These are phyloP conservation scores for Senecio squalidus DNA, from an alignment of 140 eudicot species.

Conservation along the genomic window DNA sequence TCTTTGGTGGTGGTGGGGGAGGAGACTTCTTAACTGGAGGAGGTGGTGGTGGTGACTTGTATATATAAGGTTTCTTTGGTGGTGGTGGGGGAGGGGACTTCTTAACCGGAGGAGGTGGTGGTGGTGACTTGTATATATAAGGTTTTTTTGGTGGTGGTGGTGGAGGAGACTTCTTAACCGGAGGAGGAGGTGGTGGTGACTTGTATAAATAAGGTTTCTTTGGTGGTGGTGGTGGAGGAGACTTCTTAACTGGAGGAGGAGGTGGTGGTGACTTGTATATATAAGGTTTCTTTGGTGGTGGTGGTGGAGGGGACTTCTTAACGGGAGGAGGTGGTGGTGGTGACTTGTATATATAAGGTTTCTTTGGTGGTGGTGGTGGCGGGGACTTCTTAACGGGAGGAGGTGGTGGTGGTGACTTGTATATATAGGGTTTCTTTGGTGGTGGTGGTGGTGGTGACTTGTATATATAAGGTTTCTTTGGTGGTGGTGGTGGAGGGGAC, in stretches of 20 bases:
- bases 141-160: neutral
- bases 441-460: conserved; percentile 21
- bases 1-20: conserved; percentile 9
- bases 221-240: conserved; percentile 23
- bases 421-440: neutral
- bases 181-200: conserved; percentile 21
- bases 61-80: neutral
- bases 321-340: neutral
- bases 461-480: neutral
- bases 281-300: neutral
- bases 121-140: neutral
- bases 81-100: neutral
- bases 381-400: conserved; percentile 20
- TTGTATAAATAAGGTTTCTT: conserved; percentile 7
- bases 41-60: neutral
- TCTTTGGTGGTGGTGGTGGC: conserved; percentile 7
- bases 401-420: conserved; percentile 26
- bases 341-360: neutral
- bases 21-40: neutral
- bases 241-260: neutral
- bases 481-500: conserved; percentile 1
- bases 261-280: neutral
- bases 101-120: conserved; percentile 2
- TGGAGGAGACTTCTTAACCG: neutral
- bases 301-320: neutral